Evolutionary conservation across 805 yeast genomes (phyloP).

Genomic region (Metschnikowia baotianmanensis): DNA sequence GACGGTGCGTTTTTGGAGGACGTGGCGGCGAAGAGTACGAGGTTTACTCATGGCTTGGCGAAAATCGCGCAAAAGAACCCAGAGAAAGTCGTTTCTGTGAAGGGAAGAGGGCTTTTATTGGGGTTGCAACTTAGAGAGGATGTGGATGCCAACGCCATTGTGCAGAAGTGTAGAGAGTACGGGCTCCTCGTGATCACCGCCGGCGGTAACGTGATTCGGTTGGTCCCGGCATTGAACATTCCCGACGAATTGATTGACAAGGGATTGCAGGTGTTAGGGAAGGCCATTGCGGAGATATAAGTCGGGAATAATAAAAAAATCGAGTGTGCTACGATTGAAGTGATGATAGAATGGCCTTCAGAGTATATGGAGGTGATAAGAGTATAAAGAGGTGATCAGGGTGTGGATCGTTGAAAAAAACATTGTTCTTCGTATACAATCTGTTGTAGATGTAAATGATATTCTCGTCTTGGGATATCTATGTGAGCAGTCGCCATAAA

Average conservation of each 20-base stretch:
- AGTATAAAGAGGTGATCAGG: too few species aligned
- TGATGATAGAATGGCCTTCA: background rate
- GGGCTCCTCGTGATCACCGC: slow-evolving; percentile 88
- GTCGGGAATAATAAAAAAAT: too few species aligned
- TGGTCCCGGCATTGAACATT: slow-evolving; percentile 90
- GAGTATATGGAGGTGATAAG: too few species aligned
- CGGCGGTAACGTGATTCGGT: slow-evolving; percentile 85
- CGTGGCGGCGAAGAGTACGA: slow-evolving; percentile 60
- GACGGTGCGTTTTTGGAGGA: slow-evolving; percentile 54
- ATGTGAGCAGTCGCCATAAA: too few species aligned
- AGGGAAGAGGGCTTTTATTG: slow-evolving; percentile 86
- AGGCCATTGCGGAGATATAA: slow-evolving; percentile 41
- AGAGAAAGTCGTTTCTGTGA: slow-evolving; percentile 59
- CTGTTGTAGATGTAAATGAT: too few species aligned
- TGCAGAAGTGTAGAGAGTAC: slow-evolving; percentile 66
- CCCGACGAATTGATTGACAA: slow-evolving; percentile 62
- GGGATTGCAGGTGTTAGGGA: slow-evolving; percentile 70
- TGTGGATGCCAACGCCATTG: slow-evolving; percentile 61
- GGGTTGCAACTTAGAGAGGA: slow-evolving; percentile 68
- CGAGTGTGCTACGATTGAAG: background rate
- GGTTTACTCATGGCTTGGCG: slow-evolving; percentile 50
- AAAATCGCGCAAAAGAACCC: slow-evolving; percentile 56
- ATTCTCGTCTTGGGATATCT: too few species aligned
- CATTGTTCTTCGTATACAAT: too few species aligned
- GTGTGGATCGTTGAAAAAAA: too few species aligned